Evolutionary conservation across 495 filamentous ascomycete species (phyloP).

Genomic region (Clavariopsis aquatica): DNA sequence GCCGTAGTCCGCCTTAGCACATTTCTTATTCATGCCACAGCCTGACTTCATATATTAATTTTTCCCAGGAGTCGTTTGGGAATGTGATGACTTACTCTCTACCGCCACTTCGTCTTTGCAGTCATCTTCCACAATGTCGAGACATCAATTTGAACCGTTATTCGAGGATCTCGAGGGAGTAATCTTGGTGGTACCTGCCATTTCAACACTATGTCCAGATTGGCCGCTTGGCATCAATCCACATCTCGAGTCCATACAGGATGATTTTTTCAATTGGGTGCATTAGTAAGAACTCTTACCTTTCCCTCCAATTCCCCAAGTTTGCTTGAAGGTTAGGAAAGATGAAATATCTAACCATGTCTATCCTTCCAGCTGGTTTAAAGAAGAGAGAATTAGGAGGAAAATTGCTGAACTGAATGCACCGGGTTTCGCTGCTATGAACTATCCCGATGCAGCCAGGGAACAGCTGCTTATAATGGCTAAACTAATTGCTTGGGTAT

Average conservation of each 20-base stretch:
- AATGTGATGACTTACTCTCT: conserved; percentile 1
- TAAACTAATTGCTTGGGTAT: conserved; percentile 5
- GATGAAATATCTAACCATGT: conserved; percentile 3
- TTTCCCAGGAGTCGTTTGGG: background rate
- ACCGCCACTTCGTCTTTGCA: background rate
- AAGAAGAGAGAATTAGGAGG: conserved; percentile 5
- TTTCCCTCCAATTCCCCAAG: background rate
- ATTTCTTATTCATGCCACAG: conserved; percentile 1
- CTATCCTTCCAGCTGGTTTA: background rate
- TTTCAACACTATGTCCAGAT: conserved; percentile 8
- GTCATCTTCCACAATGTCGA: background rate
- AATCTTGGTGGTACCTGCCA: conserved; percentile 6
- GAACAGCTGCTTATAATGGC: conserved; percentile 6
- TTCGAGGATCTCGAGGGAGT: conserved; percentile 7
- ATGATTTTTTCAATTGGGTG: conserved; percentile 6
- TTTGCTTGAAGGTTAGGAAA: conserved; percentile 4
- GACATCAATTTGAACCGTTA: conserved; percentile 5
- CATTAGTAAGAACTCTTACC: conserved; percentile 1
- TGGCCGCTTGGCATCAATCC: conserved; percentile 7
- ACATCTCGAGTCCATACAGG: conserved; percentile 8
- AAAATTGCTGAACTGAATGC: conserved; percentile 6
- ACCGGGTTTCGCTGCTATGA: conserved; percentile 5
- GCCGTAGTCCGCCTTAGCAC: conserved; percentile 3
- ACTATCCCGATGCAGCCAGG: conserved; percentile 4
- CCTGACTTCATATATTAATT: conserved; percentile 3